A percentile compares a stretch with the other conserved stretches of the same genome.
Evolutionary conservation across 106 monocot species (phyloP).

Genomic region (Alisma plantagoaquatica): DNA sequence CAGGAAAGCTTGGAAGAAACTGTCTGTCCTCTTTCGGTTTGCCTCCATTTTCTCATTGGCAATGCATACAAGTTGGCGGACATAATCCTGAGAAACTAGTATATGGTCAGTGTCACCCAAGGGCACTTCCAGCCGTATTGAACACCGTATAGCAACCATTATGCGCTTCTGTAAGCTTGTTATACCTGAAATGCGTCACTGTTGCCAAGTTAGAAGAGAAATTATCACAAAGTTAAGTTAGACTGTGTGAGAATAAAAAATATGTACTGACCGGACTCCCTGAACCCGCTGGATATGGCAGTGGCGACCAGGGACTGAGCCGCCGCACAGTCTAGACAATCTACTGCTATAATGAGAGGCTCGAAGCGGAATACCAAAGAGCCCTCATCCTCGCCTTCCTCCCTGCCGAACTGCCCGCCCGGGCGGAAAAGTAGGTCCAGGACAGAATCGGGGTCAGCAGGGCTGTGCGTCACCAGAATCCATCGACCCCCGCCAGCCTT

Average conservation of each 20-base stretch:
- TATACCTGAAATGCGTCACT: conserved; percentile 49
- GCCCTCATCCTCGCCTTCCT: not conserved
- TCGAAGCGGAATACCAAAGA: conserved; percentile 78
- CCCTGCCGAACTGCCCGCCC: too few relatives aligned
- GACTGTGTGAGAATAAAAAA: not conserved
- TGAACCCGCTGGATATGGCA: conserved; percentile 60
- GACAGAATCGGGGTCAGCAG: conserved; percentile 41
- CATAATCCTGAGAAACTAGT: conserved; percentile 60
- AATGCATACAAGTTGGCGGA: conserved; percentile 51
- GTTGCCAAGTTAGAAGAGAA: not conserved
- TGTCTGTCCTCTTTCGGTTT: conserved; percentile 66
- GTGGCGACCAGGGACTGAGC: conserved; percentile 53
- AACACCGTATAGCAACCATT: conserved; percentile 76
- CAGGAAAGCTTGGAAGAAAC: too few relatives aligned
- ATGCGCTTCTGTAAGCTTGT: conserved; percentile 52
- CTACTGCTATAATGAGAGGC: conserved; percentile 70
- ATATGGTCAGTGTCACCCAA: conserved; percentile 36
- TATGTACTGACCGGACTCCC: conserved; percentile 68
- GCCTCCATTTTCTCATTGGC: conserved; percentile 86
- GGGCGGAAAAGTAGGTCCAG: conserved; percentile 37
- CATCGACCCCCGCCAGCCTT: conserved; percentile 74
- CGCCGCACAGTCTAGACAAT: conserved; percentile 46
- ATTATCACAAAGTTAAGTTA: not conserved
- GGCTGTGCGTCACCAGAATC: conserved; percentile 65
- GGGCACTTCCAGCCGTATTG: conserved; percentile 86